Conservation (phyloP, 75 land plant genomes). For the Cryptomeria japonica region DNA sequence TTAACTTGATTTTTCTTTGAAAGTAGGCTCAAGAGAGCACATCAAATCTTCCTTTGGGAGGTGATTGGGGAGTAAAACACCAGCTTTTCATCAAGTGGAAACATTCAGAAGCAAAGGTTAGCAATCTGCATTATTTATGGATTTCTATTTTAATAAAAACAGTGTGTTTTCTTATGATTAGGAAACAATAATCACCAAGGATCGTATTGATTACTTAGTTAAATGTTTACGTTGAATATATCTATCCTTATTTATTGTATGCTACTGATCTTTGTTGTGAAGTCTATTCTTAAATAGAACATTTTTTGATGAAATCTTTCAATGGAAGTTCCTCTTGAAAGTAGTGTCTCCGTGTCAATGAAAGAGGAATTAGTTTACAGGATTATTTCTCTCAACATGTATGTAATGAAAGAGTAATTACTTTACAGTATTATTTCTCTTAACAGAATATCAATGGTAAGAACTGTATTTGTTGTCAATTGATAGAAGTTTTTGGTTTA, state of each 20-base stretch:
- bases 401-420: background rate
- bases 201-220: background rate
- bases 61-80: constrained; percentile 92
- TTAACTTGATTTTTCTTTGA: constrained; percentile 4
- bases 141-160: background rate
- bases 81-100: constrained; percentile 86
- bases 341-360: background rate
- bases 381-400: background rate
- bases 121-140: background rate
- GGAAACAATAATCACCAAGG: background rate
- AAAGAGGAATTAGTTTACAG: background rate
- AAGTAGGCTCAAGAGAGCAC: constrained; percentile 66
- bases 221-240: background rate
- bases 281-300: background rate
- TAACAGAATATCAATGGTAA: background rate
- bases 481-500: background rate
- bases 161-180: background rate
- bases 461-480: background rate
- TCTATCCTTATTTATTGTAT: background rate
- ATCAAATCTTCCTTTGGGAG: constrained; percentile 37
- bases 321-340: background rate
- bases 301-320: background rate
- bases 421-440: background rate
- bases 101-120: constrained; percentile 86
- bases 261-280: background rate